Conservation (phyloP, 1,284 basidiomycete genomes). For the Thecaphora frezii region DNA sequence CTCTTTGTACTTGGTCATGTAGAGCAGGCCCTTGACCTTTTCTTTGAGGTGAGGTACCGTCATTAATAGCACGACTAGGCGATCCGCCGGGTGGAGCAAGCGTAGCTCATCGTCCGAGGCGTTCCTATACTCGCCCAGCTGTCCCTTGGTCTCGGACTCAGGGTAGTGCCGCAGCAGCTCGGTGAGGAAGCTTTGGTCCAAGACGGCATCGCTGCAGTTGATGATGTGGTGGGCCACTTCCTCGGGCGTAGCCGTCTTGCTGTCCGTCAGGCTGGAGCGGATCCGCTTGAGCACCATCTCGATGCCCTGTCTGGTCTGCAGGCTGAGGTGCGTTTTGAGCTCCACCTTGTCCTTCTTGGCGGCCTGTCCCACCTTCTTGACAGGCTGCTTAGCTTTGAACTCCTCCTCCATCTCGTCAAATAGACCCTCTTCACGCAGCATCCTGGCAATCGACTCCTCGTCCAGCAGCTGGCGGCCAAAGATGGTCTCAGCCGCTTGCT, state of each 20-base stretch:
- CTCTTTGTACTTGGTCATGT: conserved; percentile 61
- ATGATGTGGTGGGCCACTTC: conserved; percentile 57
- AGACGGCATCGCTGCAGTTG: conserved; percentile 54
- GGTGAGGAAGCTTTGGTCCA: conserved; percentile 56
- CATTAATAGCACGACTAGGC: conserved; percentile 94
- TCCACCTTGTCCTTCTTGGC: conserved; percentile 60
- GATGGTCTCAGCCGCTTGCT: conserved; percentile 57
- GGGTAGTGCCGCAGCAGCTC: conserved; percentile 57
- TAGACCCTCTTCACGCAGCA: conserved; percentile 65
- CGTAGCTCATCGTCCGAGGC: conserved; percentile 83
- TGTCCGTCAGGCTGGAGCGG: conserved; percentile 31
- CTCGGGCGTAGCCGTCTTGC: conserved; percentile 56
- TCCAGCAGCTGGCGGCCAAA: conserved; percentile 46
- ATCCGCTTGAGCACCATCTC: conserved; percentile 40
- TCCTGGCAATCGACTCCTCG: conserved; percentile 38
- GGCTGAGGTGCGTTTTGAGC: conserved; percentile 56
- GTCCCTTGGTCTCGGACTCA: conserved; percentile 57
- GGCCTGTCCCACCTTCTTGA: conserved; percentile 51
- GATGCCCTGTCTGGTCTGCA: conserved; percentile 47
- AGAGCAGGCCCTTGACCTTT: conserved; percentile 91
- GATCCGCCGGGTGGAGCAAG: conserved; percentile 86
- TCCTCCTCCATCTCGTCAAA: conserved; percentile 97
- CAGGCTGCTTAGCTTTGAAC: conserved; percentile 93
- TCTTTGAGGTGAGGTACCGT: conserved; percentile 90
- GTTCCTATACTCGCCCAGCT: conserved; percentile 70